Evolutionary conservation across 169 alveolate genomes (phyloP), one percentile per base, ranked within the genome.

Genomic region (Cytauxzoon felis): DNA sequence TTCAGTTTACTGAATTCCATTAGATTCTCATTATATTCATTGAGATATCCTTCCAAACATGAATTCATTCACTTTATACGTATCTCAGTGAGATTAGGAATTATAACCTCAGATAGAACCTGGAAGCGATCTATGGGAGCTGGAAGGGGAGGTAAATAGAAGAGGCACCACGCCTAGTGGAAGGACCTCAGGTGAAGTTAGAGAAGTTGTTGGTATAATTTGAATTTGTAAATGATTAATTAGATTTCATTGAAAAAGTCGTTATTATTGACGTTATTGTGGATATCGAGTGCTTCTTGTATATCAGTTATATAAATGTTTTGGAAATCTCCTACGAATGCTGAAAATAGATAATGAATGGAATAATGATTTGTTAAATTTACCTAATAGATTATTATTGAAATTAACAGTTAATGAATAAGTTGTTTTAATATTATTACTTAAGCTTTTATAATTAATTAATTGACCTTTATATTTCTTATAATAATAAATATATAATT

Each of bases 241-340:
- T 23, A 68, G 6, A 72, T 24, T 13, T 58, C 82, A 13, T 48
- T 70, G 29, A 72, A 72, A 50, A 72, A 72, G 13, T 47, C 24
- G 30, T 26, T 18, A 23, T 61, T 63, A 2, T 34, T 42, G 1
- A 62, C 52, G 6, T 68, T 67, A 16, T 72, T 43, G 13, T 36
- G n/a, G 27, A 62, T 16, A n/a, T 19, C 24, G 33, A 8, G 7
- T 0, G 53, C 61, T 40, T 51, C 69, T 5, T 41, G 51, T 9
- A 78, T 72, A 9, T 58, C 32, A 26, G 45, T 53, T 19, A 72
- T n/a, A 70, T 58, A 58, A 26, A 72, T 60, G 42, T 53, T 33
- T 41, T 72, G 71, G 16, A 61, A 36, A 38, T 72, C 41, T 18
- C 53, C 82, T 8, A 72, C 63, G 58, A 72, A 72, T 33, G 53